Evolutionary conservation across 768 basidiomycete genomes (phyloP), one percentile per base, ranked within the genome.

Genomic region (Lentinula sp.): DNA sequence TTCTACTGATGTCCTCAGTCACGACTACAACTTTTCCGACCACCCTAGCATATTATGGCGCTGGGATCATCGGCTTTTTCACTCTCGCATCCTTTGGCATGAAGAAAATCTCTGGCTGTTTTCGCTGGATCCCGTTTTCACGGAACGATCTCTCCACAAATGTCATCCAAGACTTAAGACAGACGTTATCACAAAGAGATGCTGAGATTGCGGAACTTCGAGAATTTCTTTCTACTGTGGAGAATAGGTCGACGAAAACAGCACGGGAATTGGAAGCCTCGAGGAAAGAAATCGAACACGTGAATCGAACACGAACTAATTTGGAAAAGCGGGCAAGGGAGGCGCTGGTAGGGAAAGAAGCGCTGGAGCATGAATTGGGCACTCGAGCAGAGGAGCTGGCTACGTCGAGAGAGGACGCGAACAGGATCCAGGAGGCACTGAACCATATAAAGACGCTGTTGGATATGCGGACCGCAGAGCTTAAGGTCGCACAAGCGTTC

Each of bases 401-500:
- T 4, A n/a, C 52, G 15, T 70, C 69, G 15, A 66, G 68, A 48
- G 72, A 72, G 2, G 67, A 70, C 13, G 5, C 66, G 18, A 62
- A 66, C 41, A 71, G 61, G 42, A 61, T 62, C 15, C 66, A 65
- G 37, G 36, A 18, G 4, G 59, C 71, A 0, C 63, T 77, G 46
- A 66, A 70, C n/a, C 67, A 70, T 45, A 65, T 68, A 20, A 67
- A 67, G 37, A 45, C 51, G 9, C 62, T 76, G 33, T 53, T 76
- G 9, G 64, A 72, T n/a, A 70, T 73, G 28, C 72, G 74, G 4
- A 72, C 75, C 6, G 66, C 68, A 7, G 78, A 79, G 64, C 73
- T 79, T 35, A 76, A 70, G 41, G 73, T 72, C 18, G 77, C 74
- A 6, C 75, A 77, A 63, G 70, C 65, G 57, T 77, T 71, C 68